Base-by-base conservation (phyloP, 352 stramenopile genomes). In the Globisporangium paroecandrum region DNA sequence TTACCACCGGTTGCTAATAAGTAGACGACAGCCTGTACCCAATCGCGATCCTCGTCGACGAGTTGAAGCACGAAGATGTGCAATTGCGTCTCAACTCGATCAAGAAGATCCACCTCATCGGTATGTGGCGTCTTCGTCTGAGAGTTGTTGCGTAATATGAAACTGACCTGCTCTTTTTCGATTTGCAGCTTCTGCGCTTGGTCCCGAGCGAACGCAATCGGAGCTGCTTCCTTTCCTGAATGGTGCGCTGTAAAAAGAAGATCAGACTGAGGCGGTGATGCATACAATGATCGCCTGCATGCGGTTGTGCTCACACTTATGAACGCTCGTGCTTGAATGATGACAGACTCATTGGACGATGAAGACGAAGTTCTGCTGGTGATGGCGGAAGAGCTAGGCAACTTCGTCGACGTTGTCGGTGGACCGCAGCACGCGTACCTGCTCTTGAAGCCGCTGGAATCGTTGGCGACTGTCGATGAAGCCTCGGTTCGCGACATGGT, bases 201-300 rank as follows among this genome's bases (percentile, higher is more conserved):
- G 95, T 5, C 81, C 83, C 7, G 83, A 98, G 58, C 88, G 95
- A 46, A 97, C 93, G 62, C 81, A 91, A 55, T 84, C 96, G 47
- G 98, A 99, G 82, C 82, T 99, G 18, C 71, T 99, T n/a, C 97
- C 98, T 2, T 99, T 99, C 71, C 79, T 99, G 43, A 97, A 97
- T 68, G 91, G 90, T 95, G 72, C 60, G 75, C 64, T 36, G 29
- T 32, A 32, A 6, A 20, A 59, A 57, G 7, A 59, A 41, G 24
- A 25, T 8, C 27, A 51, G 29, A 24, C 7, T 20, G 56, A 8
- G 27, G 24, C 24, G 15, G 20, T 34, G 36, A 43, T 27, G 2
- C 36, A 4, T 41, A 59, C 8, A 10, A n/a, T 41, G 27, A 18
- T 22, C 25, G 32, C 20, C 12, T 24, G 13, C 22, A 58, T 27